These are phyloP conservation scores for Podosphaera xanthii DNA, from an alignment of 2,329 filamentous ascomycete species.

Conservation along the genomic window DNA sequence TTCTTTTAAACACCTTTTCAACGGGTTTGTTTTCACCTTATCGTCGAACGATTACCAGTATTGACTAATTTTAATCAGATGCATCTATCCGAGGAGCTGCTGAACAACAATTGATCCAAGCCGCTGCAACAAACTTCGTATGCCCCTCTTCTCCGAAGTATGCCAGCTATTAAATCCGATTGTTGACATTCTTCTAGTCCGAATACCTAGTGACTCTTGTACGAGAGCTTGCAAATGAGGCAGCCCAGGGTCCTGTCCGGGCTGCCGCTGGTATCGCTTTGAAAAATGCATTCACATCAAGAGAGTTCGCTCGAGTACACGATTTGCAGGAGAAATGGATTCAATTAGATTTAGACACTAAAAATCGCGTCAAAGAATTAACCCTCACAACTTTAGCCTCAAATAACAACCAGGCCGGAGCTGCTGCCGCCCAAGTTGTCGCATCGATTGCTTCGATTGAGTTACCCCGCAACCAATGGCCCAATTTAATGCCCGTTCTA, in stretches of 20 bases:
- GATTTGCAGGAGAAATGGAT: constrained; percentile 90
- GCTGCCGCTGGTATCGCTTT: constrained; percentile 86
- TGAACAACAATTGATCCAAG: constrained; percentile 82
- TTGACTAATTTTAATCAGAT: constrained; percentile 35
- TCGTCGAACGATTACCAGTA: constrained; percentile 1
- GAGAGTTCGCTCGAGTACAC: constrained; percentile 68
- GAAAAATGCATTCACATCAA: constrained; percentile 93
- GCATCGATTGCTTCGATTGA: constrained; percentile 88
- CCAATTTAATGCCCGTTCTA: constrained; percentile 66
- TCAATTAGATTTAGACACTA: constrained; percentile 58
- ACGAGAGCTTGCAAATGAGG: constrained; percentile 81
- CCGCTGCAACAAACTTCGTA: constrained; percentile 91
- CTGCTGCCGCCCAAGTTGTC: constrained; percentile 83
- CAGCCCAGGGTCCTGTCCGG: constrained; percentile 61
- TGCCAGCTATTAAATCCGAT: no score
- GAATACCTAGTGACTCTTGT: constrained; percentile 84
- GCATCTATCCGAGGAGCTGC: constrained; percentile 71
- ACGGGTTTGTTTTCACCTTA: constrained; percentile 39
- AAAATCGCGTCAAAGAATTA: constrained; percentile 68
- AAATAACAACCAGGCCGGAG: constrained; percentile 58
- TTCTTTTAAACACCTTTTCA: constrained; percentile 91
- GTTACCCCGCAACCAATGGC: constrained; percentile 80
- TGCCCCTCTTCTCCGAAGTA: constrained; percentile 14
- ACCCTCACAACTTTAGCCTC: constrained; percentile 75
- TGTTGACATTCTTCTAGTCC: constrained; percentile 30